phyloP scores from a whole-genome alignment of 2,329 filamentous ascomycete species.

The Hypoxylon sp. region DNA sequence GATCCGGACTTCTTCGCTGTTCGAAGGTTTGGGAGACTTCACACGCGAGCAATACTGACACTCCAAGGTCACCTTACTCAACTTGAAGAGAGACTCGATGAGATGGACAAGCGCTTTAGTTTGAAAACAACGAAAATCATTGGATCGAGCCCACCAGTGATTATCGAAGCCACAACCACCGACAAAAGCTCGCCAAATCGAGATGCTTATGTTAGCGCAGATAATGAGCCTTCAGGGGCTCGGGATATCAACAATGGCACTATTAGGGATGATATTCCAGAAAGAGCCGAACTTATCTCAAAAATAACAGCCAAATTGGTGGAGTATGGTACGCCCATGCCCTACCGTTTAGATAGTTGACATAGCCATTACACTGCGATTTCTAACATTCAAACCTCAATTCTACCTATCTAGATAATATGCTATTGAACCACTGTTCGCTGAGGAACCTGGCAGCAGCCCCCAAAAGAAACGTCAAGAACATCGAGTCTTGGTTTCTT shows the following conservation, averaged over 20 bases:
- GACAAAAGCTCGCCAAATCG: background rate
- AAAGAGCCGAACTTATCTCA: slow-evolving; percentile 5
- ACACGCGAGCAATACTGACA: slow-evolving; percentile 8
- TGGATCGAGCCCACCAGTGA: background rate
- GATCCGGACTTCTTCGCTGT: slow-evolving; percentile 17
- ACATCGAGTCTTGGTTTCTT: slow-evolving; percentile 3
- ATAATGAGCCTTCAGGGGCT: background rate
- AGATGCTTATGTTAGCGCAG: background rate
- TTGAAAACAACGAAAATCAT: slow-evolving; percentile 6
- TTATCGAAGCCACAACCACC: background rate
- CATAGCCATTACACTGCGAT: background rate
- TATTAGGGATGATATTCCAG: slow-evolving; percentile 7
- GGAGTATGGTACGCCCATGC: slow-evolving; percentile 13
- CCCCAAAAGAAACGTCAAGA: slow-evolving; percentile 8
- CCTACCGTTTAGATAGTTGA: background rate
- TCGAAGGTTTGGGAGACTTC: slow-evolving; percentile 20
- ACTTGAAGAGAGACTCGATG: slow-evolving; percentile 5
- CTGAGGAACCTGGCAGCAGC: slow-evolving; percentile 7
- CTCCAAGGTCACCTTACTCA: slow-evolving; percentile 6
- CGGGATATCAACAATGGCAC: slow-evolving; percentile 15
- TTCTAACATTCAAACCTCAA: background rate
- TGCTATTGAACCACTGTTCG: slow-evolving; percentile 6
- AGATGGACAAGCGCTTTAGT: background rate
- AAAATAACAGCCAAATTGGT: background rate
- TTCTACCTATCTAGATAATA: background rate